Base-by-base conservation (phyloP, 805 yeast species). In the Myxozyma nipponensis region DNA sequence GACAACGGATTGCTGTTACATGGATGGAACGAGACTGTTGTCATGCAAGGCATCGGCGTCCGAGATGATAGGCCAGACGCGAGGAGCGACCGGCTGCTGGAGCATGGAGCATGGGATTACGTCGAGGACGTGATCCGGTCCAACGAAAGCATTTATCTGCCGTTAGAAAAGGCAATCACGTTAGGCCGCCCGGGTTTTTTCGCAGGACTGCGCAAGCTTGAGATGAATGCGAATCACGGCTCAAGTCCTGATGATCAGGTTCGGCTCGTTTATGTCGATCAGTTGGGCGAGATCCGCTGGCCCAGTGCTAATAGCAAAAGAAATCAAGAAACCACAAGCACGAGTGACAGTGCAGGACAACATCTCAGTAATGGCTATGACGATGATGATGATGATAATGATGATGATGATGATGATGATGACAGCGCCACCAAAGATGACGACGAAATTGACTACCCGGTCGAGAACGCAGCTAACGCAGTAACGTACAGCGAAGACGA, bases 21-120 rank as follows among this genome's bases (percentile, higher is more conserved):
- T n/a, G 59, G 60, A 17, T 49, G 45, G 50, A 47, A 50, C 17
- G 61, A 57, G 23, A 52, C 61, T 19, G 49, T 57, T 2, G 56
- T 57, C n/a, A 57, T 52, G 30, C 57, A 56, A 19, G 42, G 56
- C 24, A 32, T 48, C 15, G 21, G 28, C n/a, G 51, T 23, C 2
- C 48, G 34, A n/a, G 44, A 34, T 2, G 50, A 52, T 32, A 32
- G 26, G 25, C 32, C 7, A 13, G 32, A 28, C 13, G 13, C 7
- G 13, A n/a, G n/a, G n/a, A 28, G 13, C 13, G 38, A 35, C 38
- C n/a, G 15, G 15, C 32, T 9, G 13, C 13, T 13, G 13, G 38
- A n/a, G 9, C 19, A 13, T 35, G 19, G 38, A 18, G 43, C 30
- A 19, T 56, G 59, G 59, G 43, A 34, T 2, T 55, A 55, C 40